Base-by-base conservation (phyloP, 164 flowering plant genomes). In the Aristolochia fimbriata region DNA sequence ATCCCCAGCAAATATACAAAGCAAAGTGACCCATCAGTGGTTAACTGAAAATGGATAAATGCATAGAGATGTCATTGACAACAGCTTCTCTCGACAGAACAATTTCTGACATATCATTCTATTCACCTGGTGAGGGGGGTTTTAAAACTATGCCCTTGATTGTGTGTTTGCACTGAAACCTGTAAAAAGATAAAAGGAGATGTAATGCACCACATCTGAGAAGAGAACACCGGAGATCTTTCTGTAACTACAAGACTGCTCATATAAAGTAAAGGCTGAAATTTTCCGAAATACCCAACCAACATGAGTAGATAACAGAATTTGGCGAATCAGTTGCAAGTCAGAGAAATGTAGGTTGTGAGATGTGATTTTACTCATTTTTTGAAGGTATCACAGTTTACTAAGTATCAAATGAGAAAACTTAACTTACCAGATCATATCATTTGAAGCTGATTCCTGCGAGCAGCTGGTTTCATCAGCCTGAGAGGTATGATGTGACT, bases 91-190 rank as follows among this genome's bases (percentile, higher is more conserved):
- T 37, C 43, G 9, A 37, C 43, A 7, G 1, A 10, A 3, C 43
- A 37, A 37, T 37, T 37, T 37, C 43, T 10, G 16, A 1, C 52
- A 49, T 0, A 49, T 49, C 37, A 21, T 65, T n/a, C 58, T 64
- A 77, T 60, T 76, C 82, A 62, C 82, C 92, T 9, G 49, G 24
- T 22, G 63, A 46, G 16, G 80, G 64, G 45, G 70, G 45, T 55
- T 67, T 72, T 61, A 64, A 67, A 61, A 83, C 71, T 52, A 91
- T 41, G 65, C 98, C 98, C 76, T 85, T 91, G 67, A 91, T 76
- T 12, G 74, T 76, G 65, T 91, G 96, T 25, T 84, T 81, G 57
- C 98, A 88, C 37, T 86, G 95, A 66, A 81, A 91, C 97, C 97
- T 91, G 30, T 27, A 27, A 27, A 76, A 76, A n/a, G 43, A 22